Conservation (phyloP, 2,329 filamentous ascomycete species). For the Alternaria sp. region DNA sequence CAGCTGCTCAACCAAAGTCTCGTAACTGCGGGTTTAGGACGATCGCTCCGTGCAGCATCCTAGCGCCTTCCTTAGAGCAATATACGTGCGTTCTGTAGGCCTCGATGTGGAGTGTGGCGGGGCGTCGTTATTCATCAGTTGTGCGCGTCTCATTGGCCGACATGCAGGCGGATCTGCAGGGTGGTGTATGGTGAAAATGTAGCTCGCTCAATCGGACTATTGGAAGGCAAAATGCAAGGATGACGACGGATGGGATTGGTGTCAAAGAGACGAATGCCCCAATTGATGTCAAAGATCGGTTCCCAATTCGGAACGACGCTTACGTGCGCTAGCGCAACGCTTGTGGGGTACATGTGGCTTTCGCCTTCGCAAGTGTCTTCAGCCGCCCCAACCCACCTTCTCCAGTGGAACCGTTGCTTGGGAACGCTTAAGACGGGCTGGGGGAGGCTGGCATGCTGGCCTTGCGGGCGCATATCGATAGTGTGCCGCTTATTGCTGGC, state of each 20-base stretch:
- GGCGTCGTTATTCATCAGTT: not conserved
- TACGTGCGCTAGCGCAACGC: slow-evolving; percentile 16
- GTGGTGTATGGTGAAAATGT: slow-evolving; percentile 16
- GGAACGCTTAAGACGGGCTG: slow-evolving; percentile 11
- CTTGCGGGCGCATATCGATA: slow-evolving; percentile 12
- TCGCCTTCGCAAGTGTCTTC: slow-evolving; percentile 9
- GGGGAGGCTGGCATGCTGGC: not conserved
- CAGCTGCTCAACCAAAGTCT: slow-evolving; percentile 13
- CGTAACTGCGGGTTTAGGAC: not conserved
- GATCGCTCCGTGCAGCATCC: slow-evolving; percentile 12
- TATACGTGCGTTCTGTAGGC: slow-evolving; percentile 10
- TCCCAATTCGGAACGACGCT: slow-evolving; percentile 19
- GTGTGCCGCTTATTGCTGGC: slow-evolving; percentile 1
- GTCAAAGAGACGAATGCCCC: slow-evolving; percentile 5
- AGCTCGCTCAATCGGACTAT: slow-evolving; percentile 20
- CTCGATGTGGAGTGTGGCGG: slow-evolving; percentile 7
- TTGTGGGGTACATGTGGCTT: slow-evolving; percentile 26
- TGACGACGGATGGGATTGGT: slow-evolving; percentile 11
- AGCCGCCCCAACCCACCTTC: slow-evolving; percentile 16
- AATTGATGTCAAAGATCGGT: slow-evolving; percentile 24
- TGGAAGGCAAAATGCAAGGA: slow-evolving; percentile 14
- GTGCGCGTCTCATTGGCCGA: slow-evolving; percentile 12
- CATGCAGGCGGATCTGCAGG: slow-evolving; percentile 14
- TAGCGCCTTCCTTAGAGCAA: slow-evolving; percentile 15
- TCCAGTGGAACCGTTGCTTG: slow-evolving; percentile 11